Conservation (phyloP, 345 rosid species). For the Syzygium aqueum region DNA sequence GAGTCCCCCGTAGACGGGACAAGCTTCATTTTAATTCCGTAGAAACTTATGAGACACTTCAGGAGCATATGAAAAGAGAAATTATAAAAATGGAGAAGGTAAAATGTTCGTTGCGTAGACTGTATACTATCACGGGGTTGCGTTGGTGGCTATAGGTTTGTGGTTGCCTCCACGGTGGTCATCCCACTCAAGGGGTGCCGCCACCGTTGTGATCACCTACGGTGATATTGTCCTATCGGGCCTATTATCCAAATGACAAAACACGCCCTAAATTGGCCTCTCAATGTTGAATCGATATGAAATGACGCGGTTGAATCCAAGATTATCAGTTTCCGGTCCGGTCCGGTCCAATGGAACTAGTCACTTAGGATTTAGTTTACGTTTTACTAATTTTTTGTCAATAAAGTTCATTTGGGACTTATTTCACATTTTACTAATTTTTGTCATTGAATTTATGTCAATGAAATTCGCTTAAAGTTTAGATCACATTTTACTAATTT, state of each 20-base stretch:
- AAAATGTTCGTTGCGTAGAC: neutral
- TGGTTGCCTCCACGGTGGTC: neutral
- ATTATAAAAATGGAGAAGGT: neutral
- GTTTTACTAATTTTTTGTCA: too few relatives aligned
- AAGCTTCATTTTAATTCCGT: neutral
- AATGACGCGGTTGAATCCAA: neutral
- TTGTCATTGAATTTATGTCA: too few relatives aligned
- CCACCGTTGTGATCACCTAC: rapidly evolving
- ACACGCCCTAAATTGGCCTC: neutral
- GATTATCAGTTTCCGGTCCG: too few relatives aligned
- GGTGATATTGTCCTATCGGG: neutral
- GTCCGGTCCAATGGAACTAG: rapidly evolving
- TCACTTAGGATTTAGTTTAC: too few relatives aligned
- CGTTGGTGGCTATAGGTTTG: neutral
- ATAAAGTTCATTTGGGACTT: too few relatives aligned
- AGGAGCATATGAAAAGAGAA: too few relatives aligned
- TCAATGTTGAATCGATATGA: neutral
- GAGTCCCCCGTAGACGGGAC: rapidly evolving
- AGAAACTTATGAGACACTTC: neutral
- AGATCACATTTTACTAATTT: too few relatives aligned
- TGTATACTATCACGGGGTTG: neutral
- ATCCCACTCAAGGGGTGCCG: rapidly evolving
- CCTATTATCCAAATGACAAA: neutral
- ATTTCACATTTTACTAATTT: too few relatives aligned
- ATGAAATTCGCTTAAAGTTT: too few relatives aligned